phyloP scores from a whole-genome alignment of 495 filamentous ascomycete species.

The Astrothelium subdiscretum region DNA sequence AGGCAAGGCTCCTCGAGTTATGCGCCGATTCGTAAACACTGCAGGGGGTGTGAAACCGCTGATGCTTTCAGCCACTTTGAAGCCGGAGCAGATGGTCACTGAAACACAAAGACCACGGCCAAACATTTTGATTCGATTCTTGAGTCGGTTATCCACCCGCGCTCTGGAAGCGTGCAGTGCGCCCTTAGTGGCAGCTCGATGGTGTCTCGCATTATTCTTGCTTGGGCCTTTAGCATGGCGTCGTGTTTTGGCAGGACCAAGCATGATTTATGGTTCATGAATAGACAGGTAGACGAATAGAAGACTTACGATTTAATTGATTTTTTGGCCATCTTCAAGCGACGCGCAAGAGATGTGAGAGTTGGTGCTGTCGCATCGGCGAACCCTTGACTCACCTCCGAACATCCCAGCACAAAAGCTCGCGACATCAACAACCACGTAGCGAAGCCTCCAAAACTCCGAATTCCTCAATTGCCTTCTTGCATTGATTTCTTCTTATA shows the following conservation, averaged over 20 bases:
- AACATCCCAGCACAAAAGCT: background rate
- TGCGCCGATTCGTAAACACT: slow-evolving; percentile 17
- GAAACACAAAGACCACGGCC: background rate
- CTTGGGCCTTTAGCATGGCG: background rate
- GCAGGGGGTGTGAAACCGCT: slow-evolving; percentile 14
- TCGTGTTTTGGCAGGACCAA: background rate
- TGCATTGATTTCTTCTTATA: background rate
- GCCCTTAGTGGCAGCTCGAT: background rate
- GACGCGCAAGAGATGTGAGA: background rate
- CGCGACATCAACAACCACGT: background rate
- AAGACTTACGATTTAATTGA: background rate
- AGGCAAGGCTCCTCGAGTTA: slow-evolving; percentile 8
- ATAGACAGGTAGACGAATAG: background rate
- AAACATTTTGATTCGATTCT: background rate
- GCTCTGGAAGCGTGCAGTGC: background rate
- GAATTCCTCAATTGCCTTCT: background rate
- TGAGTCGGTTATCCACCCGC: background rate
- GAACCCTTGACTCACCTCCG: background rate
- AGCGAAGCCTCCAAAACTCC: background rate
- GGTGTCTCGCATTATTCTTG: background rate
- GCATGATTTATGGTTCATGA: background rate
- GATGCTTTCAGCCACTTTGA: slow-evolving; percentile 12
- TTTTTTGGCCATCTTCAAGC: background rate
- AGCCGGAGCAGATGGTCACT: background rate
- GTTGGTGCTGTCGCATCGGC: background rate